These are phyloP conservation scores for Populus pruinosa DNA, from an alignment of 345 rosid genomes.

Conservation along the genomic window DNA sequence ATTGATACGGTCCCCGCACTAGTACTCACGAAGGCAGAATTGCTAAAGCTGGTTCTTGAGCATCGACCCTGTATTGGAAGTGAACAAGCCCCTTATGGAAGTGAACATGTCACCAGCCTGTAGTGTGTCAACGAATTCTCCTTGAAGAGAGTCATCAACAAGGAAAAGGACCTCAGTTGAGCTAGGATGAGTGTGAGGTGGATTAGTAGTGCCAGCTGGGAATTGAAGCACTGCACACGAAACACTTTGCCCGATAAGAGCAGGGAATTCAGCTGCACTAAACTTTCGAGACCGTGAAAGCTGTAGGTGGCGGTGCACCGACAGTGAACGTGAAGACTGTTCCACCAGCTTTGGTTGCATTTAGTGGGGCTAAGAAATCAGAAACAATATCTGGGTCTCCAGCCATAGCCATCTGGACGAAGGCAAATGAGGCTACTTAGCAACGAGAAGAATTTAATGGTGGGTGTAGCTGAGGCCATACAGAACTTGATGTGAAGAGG, in stretches of 20 bases:
- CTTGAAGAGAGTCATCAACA: neutral
- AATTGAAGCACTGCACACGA: slow-evolving; percentile 14
- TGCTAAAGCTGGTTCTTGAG: neutral
- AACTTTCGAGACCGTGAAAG: slow-evolving; percentile 3
- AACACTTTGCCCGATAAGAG: slow-evolving; percentile 19
- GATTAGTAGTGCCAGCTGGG: slow-evolving; percentile 2
- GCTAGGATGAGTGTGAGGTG: slow-evolving; percentile 18
- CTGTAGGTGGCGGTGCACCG: neutral
- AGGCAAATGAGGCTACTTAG: neutral
- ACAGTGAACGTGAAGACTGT: slow-evolving; percentile 10
- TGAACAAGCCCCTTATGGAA: slow-evolving; percentile 12
- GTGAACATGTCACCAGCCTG: slow-evolving; percentile 12
- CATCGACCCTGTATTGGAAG: neutral
- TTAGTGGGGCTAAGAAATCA: slow-evolving; percentile 10
- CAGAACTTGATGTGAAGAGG: too few relatives aligned
- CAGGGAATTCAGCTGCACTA: slow-evolving; percentile 20
- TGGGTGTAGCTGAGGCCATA: too few relatives aligned
- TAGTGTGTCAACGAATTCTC: slow-evolving; percentile 8
- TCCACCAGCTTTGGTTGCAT: neutral
- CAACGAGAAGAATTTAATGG: neutral
- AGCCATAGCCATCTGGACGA: neutral
- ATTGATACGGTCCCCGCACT: slow-evolving; percentile 2
- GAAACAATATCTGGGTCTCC: slow-evolving; percentile 11
- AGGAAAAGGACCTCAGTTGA: slow-evolving; percentile 21
- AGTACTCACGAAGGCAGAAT: slow-evolving; percentile 17